phyloP scores from a whole-genome alignment of 768 basidiomycete species.

The Chalciporus piperatus region DNA sequence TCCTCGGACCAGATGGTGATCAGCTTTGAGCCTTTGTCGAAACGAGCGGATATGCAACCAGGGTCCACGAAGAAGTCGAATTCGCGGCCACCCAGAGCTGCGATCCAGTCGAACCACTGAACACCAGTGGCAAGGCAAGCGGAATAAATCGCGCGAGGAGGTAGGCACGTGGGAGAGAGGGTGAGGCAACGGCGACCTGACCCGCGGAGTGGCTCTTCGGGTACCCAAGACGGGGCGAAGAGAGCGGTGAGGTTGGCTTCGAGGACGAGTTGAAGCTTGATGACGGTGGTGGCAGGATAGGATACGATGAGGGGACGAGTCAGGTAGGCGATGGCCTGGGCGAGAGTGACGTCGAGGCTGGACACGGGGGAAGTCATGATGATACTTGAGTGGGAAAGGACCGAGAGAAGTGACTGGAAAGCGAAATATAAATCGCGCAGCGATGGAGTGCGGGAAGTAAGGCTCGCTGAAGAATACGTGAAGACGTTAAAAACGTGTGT shows the following conservation, averaged over 20 bases:
- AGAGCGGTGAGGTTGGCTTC: conserved; percentile 71
- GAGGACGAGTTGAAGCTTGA: conserved; percentile 68
- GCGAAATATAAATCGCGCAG: conserved; percentile 32
- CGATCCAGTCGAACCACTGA: conserved; percentile 82
- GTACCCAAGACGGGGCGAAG: conserved; percentile 65
- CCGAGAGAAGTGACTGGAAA: conserved; percentile 13
- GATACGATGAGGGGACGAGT: conserved; percentile 58
- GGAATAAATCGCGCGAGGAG: conserved; percentile 68
- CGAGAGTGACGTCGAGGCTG: conserved; percentile 63
- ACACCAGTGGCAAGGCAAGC: conserved; percentile 68
- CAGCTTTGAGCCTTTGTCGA: conserved; percentile 44
- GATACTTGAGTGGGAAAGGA: conserved; percentile 1
- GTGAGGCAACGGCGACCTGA: conserved; percentile 74
- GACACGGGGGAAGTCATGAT: conserved; percentile 37
- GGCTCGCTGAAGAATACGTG: conserved; percentile 25
- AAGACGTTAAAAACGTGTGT: conserved; percentile 20
- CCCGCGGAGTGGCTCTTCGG: conserved; percentile 60
- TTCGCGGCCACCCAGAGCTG: conserved; percentile 61
- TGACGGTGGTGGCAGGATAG: conserved; percentile 60
- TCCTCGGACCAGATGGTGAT: conserved; percentile 70
- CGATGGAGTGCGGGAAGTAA: conserved; percentile 26
- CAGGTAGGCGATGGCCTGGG: conserved; percentile 72
- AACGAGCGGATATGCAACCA: conserved; percentile 70
- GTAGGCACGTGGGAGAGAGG: conserved; percentile 64
- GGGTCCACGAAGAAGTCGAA: conserved; percentile 83